phyloP scores from a whole-genome alignment of 1,139 yeast genomes.

The Geotrichum cucujoidarum region DNA sequence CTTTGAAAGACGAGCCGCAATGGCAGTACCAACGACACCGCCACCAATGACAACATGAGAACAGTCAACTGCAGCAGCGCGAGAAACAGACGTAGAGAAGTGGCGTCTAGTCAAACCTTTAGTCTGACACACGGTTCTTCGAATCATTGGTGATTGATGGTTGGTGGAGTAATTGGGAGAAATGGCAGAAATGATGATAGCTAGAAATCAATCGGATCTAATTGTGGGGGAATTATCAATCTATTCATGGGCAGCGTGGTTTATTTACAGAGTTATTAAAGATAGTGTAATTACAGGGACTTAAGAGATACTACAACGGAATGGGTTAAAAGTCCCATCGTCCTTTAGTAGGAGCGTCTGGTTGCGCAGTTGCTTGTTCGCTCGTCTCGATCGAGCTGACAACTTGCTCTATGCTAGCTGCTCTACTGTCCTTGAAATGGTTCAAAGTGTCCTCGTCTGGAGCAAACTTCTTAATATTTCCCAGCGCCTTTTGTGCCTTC shows the following conservation, averaged over 20 bases:
- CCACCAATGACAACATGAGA: conserved; percentile 84
- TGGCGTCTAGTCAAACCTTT: background rate
- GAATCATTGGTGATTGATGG: background rate
- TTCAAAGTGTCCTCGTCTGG: conserved; percentile 11
- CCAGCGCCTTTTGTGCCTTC: conserved; percentile 7
- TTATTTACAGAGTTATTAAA: no score
- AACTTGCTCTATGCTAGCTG: background rate
- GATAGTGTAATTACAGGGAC: background rate
- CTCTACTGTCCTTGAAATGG: conserved; percentile 12
- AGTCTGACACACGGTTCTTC: background rate
- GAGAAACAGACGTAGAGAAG: conserved; percentile 13
- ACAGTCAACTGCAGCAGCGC: conserved; percentile 43
- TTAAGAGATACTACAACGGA: background rate
- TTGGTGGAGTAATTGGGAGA: background rate
- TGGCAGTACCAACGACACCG: conserved; percentile 81
- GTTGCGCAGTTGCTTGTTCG: background rate
- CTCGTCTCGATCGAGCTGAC: background rate
- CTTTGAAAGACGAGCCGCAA: conserved; percentile 62
- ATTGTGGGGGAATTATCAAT: background rate
- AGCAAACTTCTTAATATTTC: conserved; percentile 6
- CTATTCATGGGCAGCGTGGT: no score
- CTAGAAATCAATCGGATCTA: background rate
- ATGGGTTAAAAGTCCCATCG: conserved; percentile 11
- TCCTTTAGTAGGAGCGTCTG: conserved; percentile 1
- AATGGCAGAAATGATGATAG: background rate